Evolutionary conservation across 2,329 filamentous ascomycete genomes (phyloP).

Genomic region (Hypomyces rosellus): DNA sequence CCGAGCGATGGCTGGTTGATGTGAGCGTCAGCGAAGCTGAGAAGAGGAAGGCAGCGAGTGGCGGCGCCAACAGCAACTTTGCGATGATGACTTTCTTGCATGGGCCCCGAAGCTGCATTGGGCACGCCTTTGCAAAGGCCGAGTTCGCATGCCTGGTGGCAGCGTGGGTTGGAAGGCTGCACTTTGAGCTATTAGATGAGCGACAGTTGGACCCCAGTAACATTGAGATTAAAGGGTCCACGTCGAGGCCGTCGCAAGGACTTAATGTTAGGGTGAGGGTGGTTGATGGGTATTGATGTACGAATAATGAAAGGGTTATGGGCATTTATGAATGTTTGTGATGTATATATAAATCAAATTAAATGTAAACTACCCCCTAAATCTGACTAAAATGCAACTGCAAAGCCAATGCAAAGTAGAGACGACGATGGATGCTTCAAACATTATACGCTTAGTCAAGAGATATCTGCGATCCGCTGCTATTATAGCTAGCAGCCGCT

Average conservation of each 20-base stretch:
- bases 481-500: no score
- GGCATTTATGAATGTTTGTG: background rate
- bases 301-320: background rate
- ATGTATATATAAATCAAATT: background rate
- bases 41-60: conserved; percentile 32
- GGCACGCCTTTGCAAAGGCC: conserved; percentile 60
- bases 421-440: no score
- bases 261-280: conserved; percentile 61
- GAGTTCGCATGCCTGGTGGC: conserved; percentile 83
- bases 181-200: conserved; percentile 49
- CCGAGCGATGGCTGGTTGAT: conserved; percentile 30
- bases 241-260: conserved; percentile 64
- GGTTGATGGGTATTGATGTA: conserved; percentile 50
- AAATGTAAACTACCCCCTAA: no score
- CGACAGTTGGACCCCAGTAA: conserved; percentile 60
- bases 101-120: conserved; percentile 25
- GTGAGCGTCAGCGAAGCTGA: conserved; percentile 1
- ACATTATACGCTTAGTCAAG: no score
- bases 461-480: no score
- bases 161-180: conserved; percentile 66
- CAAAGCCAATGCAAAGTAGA: no score
- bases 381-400: no score
- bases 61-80: conserved; percentile 63
- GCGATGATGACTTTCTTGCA: conserved; percentile 73
- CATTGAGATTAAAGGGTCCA: conserved; percentile 62